phyloP scores from a whole-genome alignment of 192 early-diverging fungal species.

The Blastocladiella britannica region DNA sequence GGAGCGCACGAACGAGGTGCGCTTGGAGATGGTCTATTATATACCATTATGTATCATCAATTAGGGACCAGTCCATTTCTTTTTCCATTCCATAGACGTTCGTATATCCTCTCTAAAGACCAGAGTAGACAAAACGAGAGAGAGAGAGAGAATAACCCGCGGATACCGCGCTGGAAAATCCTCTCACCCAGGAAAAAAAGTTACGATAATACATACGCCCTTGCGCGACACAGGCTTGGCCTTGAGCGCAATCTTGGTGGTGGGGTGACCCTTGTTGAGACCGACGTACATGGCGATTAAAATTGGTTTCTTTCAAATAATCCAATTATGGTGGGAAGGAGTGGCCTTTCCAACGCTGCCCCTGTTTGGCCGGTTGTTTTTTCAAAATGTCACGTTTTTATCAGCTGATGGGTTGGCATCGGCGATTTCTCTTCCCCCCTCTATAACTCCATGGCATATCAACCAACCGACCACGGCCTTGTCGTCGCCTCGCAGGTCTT shows the following conservation, averaged over 20 bases:
- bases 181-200: neutral
- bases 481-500: no score
- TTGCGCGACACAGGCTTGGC: slow-evolving; percentile 54
- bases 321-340: neutral
- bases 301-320: no score
- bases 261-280: slow-evolving; percentile 82
- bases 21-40: slow-evolving; percentile 45
- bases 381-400: no score
- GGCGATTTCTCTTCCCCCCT: no score
- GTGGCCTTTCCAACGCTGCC: no score
- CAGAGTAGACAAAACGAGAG: neutral
- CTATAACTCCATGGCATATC: no score
- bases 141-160: neutral
- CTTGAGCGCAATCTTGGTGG: slow-evolving; percentile 45
- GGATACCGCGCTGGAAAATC: slow-evolving; percentile 9
- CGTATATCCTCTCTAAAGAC: no score
- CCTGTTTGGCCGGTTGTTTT: no score
- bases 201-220: slow-evolving; percentile 42
- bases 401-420: no score
- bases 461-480: no score
- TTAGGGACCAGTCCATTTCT: slow-evolving; percentile 1
- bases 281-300: slow-evolving; percentile 42
- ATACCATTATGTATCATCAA: slow-evolving; percentile 6
- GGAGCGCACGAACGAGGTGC: slow-evolving; percentile 75
- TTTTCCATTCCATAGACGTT: no score